Evolutionary conservation across 1,284 basidiomycete species (phyloP).

Genomic region (Cyathus olla): DNA sequence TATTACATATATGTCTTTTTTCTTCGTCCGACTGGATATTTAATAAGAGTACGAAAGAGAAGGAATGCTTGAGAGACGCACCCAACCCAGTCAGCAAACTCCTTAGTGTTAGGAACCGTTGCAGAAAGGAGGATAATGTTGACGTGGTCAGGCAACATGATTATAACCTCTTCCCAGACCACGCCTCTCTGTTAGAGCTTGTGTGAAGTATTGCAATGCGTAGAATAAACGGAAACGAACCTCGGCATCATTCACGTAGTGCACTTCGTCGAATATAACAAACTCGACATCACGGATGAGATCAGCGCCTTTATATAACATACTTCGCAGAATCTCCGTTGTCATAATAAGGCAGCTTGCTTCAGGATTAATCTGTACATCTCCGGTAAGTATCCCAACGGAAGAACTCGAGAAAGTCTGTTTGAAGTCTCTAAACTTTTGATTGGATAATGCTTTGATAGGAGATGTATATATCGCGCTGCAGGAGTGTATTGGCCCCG

Average conservation of each 20-base stretch:
- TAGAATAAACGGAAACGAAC: conserved; percentile 49
- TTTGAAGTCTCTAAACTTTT: conserved; percentile 99
- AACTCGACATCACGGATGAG: conserved; percentile 99
- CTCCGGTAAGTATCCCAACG: conserved; percentile 97
- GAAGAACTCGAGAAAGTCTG: conserved; percentile 93
- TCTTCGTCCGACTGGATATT: conserved; percentile 89
- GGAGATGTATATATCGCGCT: conserved; percentile 99
- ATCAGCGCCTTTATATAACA: conserved; percentile 99
- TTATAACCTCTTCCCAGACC: conserved; percentile 99
- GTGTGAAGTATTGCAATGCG: background rate
- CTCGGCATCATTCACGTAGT: conserved; percentile 99
- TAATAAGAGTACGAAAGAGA: conserved; percentile 10
- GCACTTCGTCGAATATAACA: conserved; percentile 99
- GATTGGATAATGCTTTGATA: conserved; percentile 99
- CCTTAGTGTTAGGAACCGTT: conserved; percentile 98
- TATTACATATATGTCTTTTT: conserved; percentile 99
- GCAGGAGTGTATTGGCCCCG: conserved; percentile 1
- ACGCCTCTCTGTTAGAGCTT: conserved; percentile 85
- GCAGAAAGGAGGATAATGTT: conserved; percentile 97
- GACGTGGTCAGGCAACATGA: conserved; percentile 98
- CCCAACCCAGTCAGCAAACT: conserved; percentile 99
- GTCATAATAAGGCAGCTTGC: conserved; percentile 98
- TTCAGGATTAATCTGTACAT: conserved; percentile 99
- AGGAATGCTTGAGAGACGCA: conserved; percentile 50
- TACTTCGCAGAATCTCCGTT: conserved; percentile 98